Percentiles rank a stretch among this genome's conserved stretches.
Evolutionary conservation across 805 yeast species (phyloP).

Genomic region (Lipomyces japonicus): DNA sequence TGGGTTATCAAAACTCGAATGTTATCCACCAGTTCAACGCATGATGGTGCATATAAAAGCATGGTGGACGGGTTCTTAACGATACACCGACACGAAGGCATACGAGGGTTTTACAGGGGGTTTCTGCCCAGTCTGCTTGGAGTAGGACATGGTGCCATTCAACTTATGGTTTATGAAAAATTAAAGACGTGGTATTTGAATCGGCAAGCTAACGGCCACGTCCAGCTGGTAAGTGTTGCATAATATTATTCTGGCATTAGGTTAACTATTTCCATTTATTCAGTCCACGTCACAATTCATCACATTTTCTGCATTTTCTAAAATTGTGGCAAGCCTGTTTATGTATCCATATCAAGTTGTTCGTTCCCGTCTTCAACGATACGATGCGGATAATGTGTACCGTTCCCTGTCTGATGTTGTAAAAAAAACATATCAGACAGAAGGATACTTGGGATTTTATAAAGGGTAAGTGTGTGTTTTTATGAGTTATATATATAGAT

Average conservation of each 20-base stretch:
- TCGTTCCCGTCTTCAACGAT: conserved; percentile 67
- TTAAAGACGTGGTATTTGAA: conserved; percentile 45
- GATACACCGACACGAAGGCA: conserved; percentile 55
- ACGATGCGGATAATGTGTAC: conserved; percentile 36
- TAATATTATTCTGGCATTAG: neutral
- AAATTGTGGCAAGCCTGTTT: conserved; percentile 59
- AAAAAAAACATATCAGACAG: conserved; percentile 42
- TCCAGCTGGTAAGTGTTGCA: conserved; percentile 4
- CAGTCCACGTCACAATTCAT: conserved; percentile 54
- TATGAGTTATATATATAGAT: too few species aligned
- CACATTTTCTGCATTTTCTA: conserved; percentile 62
- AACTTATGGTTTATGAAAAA: conserved; percentile 80
- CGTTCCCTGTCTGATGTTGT: conserved; percentile 39
- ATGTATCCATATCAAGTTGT: conserved; percentile 85
- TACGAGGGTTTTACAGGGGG: conserved; percentile 66
- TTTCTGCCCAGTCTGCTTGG: conserved; percentile 70
- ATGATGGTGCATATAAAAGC: conserved; percentile 55
- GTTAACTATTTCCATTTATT: neutral
- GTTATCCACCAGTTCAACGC: conserved; percentile 38
- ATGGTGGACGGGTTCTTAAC: conserved; percentile 51
- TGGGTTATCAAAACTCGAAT: conserved; percentile 95
- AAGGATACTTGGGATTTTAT: conserved; percentile 70
- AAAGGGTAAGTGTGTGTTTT: conserved; percentile 61
- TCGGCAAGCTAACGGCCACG: neutral
- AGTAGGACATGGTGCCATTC: conserved; percentile 85